Evolutionary conservation across 2,329 filamentous ascomycete species (phyloP).

Genomic region (Venturia nashicola): DNA sequence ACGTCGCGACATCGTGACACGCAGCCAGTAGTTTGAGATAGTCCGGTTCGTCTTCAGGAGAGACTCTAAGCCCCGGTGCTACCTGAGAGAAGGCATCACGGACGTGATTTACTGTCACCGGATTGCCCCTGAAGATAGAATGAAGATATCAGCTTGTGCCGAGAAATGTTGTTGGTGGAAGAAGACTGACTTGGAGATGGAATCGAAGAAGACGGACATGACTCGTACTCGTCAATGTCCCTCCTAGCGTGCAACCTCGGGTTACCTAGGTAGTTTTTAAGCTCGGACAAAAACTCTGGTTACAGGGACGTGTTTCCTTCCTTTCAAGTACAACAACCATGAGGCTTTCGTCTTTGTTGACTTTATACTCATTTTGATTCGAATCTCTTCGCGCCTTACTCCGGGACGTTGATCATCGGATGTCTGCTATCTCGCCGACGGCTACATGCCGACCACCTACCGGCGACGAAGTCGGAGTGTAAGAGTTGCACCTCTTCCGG

Average conservation of each 20-base stretch:
- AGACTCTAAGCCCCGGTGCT: background rate
- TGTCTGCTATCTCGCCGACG: slow-evolving; percentile 5
- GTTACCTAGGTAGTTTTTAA: background rate
- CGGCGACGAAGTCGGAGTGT: background rate
- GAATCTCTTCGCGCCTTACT: background rate
- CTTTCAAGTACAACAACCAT: background rate
- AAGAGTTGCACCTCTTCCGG: too few relatives aligned
- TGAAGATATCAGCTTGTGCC: background rate
- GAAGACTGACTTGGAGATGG: background rate
- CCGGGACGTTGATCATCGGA: background rate
- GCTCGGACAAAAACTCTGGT: background rate
- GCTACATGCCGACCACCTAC: background rate
- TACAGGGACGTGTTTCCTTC: background rate
- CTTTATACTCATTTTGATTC: background rate
- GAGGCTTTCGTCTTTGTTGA: background rate
- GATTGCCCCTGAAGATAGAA: background rate
- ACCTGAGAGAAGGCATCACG: slow-evolving; percentile 1
- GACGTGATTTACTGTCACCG: slow-evolving; percentile 1
- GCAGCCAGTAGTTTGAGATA: slow-evolving; percentile 5
- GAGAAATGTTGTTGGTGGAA: background rate
- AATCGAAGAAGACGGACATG: slow-evolving; percentile 4
- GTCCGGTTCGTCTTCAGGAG: slow-evolving; percentile 3
- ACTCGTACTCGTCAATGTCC: background rate
- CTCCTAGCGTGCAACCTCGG: background rate
- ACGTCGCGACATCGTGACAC: slow-evolving; percentile 4